Percentiles rank a stretch among this genome's conserved stretches.
Evolutionary conservation across 116 monocot species (phyloP).

Genomic region (Zostera marina): DNA sequence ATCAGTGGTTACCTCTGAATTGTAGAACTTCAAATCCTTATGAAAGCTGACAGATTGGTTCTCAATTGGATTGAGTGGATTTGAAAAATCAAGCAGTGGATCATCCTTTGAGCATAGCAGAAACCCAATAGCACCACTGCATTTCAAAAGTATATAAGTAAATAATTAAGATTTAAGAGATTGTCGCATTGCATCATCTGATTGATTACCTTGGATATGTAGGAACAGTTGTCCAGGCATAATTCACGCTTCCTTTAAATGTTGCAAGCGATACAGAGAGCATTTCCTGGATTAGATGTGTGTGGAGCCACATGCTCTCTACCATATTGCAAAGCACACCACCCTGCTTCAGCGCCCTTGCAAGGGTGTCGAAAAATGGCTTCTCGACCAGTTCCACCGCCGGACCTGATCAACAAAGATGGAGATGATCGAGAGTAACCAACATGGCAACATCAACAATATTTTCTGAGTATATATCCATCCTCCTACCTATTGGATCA

Average conservation of each 20-base stretch:
- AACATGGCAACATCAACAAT: background rate
- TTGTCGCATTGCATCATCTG: background rate
- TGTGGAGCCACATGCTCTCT: constrained; percentile 99
- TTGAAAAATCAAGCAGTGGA: constrained; percentile 53
- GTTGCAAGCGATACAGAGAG: constrained; percentile 51
- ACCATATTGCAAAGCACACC: constrained; percentile 93
- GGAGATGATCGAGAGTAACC: background rate
- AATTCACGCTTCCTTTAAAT: constrained; percentile 82
- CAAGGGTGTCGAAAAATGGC: constrained; percentile 82
- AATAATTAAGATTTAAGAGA: no score
- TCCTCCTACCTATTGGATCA: constrained; percentile 90
- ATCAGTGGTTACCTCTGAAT: constrained; percentile 59
- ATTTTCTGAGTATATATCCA: no score
- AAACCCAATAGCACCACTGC: constrained; percentile 94
- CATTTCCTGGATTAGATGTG: constrained; percentile 96
- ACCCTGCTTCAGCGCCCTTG: constrained; percentile 66
- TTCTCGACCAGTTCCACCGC: constrained; percentile 89
- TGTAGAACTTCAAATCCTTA: constrained; percentile 68
- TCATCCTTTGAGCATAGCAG: constrained; percentile 79
- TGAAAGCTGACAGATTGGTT: constrained; percentile 24
- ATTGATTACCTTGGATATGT: constrained; percentile 79
- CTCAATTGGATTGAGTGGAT: constrained; percentile 86
- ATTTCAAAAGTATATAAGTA: constrained; percentile 53
- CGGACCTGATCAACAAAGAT: constrained; percentile 35
- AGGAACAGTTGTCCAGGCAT: constrained; percentile 97